Evolutionary conservation across 2,329 filamentous ascomycete species (phyloP), one percentile per base, ranked within the genome.

Genomic region (Penicillium fuscoglaucum): DNA sequence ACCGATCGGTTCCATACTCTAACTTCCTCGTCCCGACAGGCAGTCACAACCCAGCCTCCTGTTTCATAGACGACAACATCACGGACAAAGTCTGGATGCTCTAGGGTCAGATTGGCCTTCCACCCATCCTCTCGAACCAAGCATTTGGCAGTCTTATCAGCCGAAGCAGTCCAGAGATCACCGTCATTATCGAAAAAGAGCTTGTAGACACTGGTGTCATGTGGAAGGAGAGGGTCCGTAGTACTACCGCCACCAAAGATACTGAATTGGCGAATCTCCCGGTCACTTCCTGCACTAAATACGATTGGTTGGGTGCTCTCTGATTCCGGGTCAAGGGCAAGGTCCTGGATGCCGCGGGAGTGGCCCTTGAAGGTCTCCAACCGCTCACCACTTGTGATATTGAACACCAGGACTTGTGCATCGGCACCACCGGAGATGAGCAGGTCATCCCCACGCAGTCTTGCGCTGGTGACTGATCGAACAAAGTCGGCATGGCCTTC

Each of bases 151-250:
- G 89, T 92, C 66, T 91, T 95, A 73, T 99, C 95, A 5, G 91
- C 92, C 60, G 91, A 96, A 6, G 93, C 90, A 8, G 93, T 97
- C 92, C 92, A 98, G 15, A 97, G 78, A 67, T 97, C 90, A 33
- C 84, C 86, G 47, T 86, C 84, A 5, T 76, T 75, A 63, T 92
- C 89, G 67, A 96, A 96, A 21, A 84, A 79, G 15, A 98, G 78
- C 63, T 84, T 87, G 76, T 96, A 96, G 10, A 99, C 87, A 64
- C 90, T 95, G 0, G 95, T 99, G 66, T 97, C 91, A 74, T 99
- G 95, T 61, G 88, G 88, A 47, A 89, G 76, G 51, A 97, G 87
- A 2, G 84, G 69, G 75, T 72, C 87, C 77, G 59, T 84, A 84
- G 69, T 87, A 40, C 67, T 65, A 40, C 68, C 72, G 48, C 60